Percentiles rank a stretch among this genome's conserved stretches.
Evolutionary conservation across 2,329 filamentous ascomycete species (phyloP).

Genomic region (Macrophomina phaseolina): DNA sequence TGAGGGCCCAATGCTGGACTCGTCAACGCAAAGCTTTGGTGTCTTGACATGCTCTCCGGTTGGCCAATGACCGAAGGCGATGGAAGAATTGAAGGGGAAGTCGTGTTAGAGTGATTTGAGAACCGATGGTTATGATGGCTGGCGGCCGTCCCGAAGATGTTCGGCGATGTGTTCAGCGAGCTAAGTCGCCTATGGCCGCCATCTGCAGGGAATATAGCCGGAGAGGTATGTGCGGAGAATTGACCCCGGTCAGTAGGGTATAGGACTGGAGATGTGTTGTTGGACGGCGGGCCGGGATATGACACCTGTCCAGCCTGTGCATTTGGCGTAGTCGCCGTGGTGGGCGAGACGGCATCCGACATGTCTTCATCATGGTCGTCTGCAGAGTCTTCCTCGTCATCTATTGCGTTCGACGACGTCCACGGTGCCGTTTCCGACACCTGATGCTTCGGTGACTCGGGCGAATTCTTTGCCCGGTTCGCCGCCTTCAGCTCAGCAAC

Average conservation of each 20-base stretch:
- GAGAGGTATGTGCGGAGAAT: constrained; percentile 46
- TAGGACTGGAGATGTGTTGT: constrained; percentile 42
- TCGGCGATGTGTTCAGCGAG: constrained; percentile 32
- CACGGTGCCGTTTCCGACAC: constrained; percentile 29
- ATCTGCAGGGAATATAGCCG: constrained; percentile 46
- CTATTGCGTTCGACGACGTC: constrained; percentile 34
- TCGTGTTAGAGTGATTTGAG: constrained; percentile 43
- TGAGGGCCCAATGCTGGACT: constrained; percentile 45
- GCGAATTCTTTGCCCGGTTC: constrained; percentile 6
- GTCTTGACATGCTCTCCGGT: constrained; percentile 27
- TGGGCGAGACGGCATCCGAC: constrained; percentile 43
- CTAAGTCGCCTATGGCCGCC: constrained; percentile 44
- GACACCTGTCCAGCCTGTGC: constrained; percentile 2
- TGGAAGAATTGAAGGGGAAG: constrained; percentile 42
- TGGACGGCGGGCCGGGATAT: constrained; percentile 30
- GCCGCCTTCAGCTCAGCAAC: constrained; percentile 73
- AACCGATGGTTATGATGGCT: constrained; percentile 36
- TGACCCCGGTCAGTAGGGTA: constrained; percentile 45
- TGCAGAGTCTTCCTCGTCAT: constrained; percentile 38
- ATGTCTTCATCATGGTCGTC: constrained; percentile 56
- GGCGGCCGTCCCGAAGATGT: constrained; percentile 42
- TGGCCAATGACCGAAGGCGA: constrained; percentile 34
- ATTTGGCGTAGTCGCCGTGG: constrained; percentile 22
- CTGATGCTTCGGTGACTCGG: constrained; percentile 4
- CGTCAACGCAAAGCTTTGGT: constrained; percentile 35